Conservation (phyloP, 371 early-diverging fungal species). For the Coemansia sp. region DNA sequence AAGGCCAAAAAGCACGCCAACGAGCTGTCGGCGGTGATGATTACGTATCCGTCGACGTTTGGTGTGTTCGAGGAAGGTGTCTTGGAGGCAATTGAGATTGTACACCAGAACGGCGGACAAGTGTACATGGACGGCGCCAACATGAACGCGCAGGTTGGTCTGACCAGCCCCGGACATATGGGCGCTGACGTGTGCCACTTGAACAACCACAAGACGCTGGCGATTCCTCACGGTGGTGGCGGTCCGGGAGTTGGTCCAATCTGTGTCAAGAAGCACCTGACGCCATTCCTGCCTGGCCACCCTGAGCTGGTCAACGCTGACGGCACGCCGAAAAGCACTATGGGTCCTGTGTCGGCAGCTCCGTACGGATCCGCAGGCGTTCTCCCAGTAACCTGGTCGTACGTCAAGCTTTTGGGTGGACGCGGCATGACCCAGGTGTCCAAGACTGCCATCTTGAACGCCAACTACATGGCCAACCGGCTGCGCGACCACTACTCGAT, state of each 20-base stretch:
- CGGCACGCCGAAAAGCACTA: constrained; percentile 64
- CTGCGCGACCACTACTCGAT: constrained; percentile 86
- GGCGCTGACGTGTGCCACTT: constrained; percentile 98
- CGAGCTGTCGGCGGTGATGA: constrained; percentile 90
- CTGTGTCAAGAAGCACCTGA: constrained; percentile 82
- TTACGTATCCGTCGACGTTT: constrained; percentile 97
- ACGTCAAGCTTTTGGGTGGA: constrained; percentile 94
- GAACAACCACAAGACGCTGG: constrained; percentile 98
- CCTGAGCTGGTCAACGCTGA: constrained; percentile 71
- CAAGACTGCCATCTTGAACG: constrained; percentile 88
- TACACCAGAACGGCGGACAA: constrained; percentile 91
- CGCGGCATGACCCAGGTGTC: constrained; percentile 85
- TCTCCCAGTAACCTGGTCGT: constrained; percentile 96
- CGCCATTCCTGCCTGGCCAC: constrained; percentile 92
- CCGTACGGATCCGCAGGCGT: constrained; percentile 96
- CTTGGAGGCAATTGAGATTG: constrained; percentile 78
- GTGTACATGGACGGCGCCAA: constrained; percentile 99
- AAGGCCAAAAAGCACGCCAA: constrained; percentile 86
- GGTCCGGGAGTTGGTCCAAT: constrained; percentile 98
- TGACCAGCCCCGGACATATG: constrained; percentile 92
- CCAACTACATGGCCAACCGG: constrained; percentile 95
- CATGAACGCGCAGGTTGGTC: constrained; percentile 96
- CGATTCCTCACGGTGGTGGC: constrained; percentile 98
- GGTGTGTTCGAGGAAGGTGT: constrained; percentile 95
- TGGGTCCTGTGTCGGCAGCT: constrained; percentile 93